Percentiles rank a stretch among this genome's conserved stretches.
Evolutionary conservation across 192 early-diverging fungal genomes (phyloP).

Genomic region (Geosiphon pyriformis): DNA sequence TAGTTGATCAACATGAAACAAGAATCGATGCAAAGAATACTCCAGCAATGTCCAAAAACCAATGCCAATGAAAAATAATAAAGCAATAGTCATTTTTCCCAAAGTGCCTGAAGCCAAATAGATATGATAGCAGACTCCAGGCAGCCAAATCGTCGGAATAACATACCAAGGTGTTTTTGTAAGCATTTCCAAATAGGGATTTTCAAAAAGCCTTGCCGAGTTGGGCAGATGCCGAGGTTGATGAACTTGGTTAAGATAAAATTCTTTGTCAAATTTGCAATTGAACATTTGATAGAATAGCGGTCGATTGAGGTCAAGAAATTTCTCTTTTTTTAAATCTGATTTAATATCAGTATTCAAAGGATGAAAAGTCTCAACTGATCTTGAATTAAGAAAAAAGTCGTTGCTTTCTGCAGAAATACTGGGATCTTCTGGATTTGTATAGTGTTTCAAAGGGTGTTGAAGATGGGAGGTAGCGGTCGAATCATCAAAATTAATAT

Average conservation of each 20-base stretch:
- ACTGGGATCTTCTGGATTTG: background rate
- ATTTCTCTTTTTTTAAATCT: conserved; percentile 54
- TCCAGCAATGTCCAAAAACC: conserved; percentile 82
- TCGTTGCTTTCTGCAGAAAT: conserved; percentile 5
- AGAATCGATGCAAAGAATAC: conserved; percentile 87
- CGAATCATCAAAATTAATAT: background rate
- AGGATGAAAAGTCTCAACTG: conserved; percentile 35
- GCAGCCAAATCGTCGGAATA: conserved; percentile 85
- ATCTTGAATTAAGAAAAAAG: background rate
- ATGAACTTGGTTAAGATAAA: conserved; percentile 89
- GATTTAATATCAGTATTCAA: conserved; percentile 41
- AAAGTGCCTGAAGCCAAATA: conserved; percentile 35
- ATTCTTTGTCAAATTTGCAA: conserved; percentile 68
- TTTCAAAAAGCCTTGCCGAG: conserved; percentile 82
- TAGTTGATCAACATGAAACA: conserved; percentile 88
- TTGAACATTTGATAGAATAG: conserved; percentile 76
- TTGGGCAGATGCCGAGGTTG: conserved; percentile 73
- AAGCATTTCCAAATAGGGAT: conserved; percentile 70
- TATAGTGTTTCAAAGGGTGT: background rate
- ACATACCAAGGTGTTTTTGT: conserved; percentile 91
- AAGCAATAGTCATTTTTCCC: conserved; percentile 31
- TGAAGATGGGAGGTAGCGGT: background rate
- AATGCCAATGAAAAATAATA: conserved; percentile 62
- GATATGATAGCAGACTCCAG: conserved; percentile 54
- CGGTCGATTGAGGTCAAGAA: conserved; percentile 78